These are phyloP conservation scores for Sabuloglossum arenarium DNA, from an alignment of 495 filamentous ascomycete genomes.

Conservation along the genomic window DNA sequence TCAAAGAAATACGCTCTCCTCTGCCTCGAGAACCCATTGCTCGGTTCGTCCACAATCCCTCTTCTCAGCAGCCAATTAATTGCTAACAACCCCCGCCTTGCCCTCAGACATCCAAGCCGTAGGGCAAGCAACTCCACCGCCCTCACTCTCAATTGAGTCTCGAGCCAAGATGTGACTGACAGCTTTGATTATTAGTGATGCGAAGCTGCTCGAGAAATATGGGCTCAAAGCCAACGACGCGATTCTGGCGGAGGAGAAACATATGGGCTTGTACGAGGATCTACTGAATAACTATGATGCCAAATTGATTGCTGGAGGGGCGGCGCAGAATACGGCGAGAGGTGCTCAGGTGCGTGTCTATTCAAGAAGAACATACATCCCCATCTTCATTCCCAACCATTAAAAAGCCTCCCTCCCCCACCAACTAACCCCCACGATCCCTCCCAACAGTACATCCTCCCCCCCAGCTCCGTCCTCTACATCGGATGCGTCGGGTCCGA, in stretches of 20 bases:
- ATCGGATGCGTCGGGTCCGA: slow-evolving; percentile 84
- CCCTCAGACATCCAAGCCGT: slow-evolving; percentile 3
- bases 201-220: slow-evolving; percentile 75
- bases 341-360: slow-evolving; percentile 46
- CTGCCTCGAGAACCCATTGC: slow-evolving; percentile 6
- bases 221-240: slow-evolving; percentile 87
- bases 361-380: neutral
- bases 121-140: neutral
- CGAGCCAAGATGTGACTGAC: neutral
- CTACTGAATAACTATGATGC: slow-evolving; percentile 68
- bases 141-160: neutral
- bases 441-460: slow-evolving; percentile 57
- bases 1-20: slow-evolving; percentile 1
- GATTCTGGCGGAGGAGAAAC: slow-evolving; percentile 85
- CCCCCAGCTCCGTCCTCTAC: slow-evolving; percentile 69
- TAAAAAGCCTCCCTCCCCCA: neutral
- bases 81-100: neutral
- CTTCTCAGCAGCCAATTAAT: neutral
- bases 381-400: neutral
- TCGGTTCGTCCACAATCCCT: neutral
- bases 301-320: slow-evolving; percentile 89
- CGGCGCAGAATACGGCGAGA: slow-evolving; percentile 94
- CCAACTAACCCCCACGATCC: neutral
- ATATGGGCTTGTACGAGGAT: slow-evolving; percentile 78
- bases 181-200: slow-evolving; percentile 28